Evolutionary conservation across 768 basidiomycete species (phyloP), one percentile per base, ranked within the genome.

Genomic region (Rhizopogon sp.): DNA sequence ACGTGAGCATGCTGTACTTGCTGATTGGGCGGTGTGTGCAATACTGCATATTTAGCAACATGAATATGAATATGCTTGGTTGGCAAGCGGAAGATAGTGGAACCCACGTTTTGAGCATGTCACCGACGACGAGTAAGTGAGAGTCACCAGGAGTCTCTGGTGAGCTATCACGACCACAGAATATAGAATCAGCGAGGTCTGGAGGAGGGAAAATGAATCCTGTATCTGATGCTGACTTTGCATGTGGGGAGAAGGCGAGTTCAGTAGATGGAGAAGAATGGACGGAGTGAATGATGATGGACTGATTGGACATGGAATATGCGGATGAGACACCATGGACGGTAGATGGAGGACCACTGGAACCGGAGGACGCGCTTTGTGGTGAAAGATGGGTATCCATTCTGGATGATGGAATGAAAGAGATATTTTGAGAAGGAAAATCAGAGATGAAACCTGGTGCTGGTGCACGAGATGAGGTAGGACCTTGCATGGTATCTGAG

Each of bases 11-110:
- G 78, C 77, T 39, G 74, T 74, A 41, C 76, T 79, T 42, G 82
- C 84, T 43, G 80, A 79, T 52, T 77, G 74, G 39, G 84, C 83
- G 14, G 82, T 83, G 53, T 79, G 76, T 41, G 79, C 81, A 60
- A 87, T 84, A 66, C 85, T 86, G 62, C 41, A 58, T 53, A 58
- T 55, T 51, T 63, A 57, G 58, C 59, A 56, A 49, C 8, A 49
- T 14, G 35, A 49, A 49, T 9, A 49, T 14, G 35, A 49, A 37
- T 49, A 49, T 37, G 35, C 47, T 22, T 25, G 2, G 47, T 16
- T 35, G 35, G 8, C 20, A 49, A 49, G 35, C 22, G 35, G 35
- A 49, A 37, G 9, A 49, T 49, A 16, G 8, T 22, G 31, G 35
- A 49, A 67, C 80, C 66, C 61, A 87, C 87, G 79, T 77, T 65